phyloP scores from a whole-genome alignment of 257 asterid genomes.

The Capsicum baccatum region DNA sequence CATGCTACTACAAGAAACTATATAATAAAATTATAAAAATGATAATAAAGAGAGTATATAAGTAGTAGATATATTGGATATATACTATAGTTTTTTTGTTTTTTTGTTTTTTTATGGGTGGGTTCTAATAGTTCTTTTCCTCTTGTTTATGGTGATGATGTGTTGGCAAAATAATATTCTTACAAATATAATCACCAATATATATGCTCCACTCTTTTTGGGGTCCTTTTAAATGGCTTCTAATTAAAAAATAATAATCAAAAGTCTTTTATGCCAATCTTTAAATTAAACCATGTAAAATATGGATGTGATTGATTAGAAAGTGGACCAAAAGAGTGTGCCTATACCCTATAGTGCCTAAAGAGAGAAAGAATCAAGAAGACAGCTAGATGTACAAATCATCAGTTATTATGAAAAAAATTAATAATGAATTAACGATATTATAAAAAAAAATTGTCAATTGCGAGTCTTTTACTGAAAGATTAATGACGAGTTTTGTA shows the following conservation, averaged over 20 bases:
- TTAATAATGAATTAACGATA: not conserved
- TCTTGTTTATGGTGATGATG: slow-evolving; percentile 27
- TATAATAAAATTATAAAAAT: not conserved
- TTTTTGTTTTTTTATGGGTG: not conserved
- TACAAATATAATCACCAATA: slow-evolving; percentile 16
- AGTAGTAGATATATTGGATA: not conserved
- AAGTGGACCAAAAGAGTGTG: not conserved
- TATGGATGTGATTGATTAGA: not conserved
- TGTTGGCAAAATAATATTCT: slow-evolving; percentile 15
- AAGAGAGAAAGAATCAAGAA: too few relatives aligned
- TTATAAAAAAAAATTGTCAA: not conserved
- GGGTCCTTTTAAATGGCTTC: not conserved
- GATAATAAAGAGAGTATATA: not conserved
- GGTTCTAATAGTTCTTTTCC: not conserved
- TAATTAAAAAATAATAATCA: not conserved
- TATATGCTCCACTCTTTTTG: slow-evolving; percentile 13
- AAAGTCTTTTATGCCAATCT: not conserved
- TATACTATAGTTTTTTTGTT: not conserved
- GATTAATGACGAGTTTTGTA: not conserved
- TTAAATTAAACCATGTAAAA: not conserved
- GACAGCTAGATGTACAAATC: not conserved
- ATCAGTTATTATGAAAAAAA: not conserved
- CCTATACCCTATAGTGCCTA: not conserved
- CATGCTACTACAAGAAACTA: not conserved
- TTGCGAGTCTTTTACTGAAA: not conserved